These are phyloP conservation scores for Xylariaceae sp. DNA, from an alignment of 2,329 filamentous ascomycete species.

Conservation along the genomic window DNA sequence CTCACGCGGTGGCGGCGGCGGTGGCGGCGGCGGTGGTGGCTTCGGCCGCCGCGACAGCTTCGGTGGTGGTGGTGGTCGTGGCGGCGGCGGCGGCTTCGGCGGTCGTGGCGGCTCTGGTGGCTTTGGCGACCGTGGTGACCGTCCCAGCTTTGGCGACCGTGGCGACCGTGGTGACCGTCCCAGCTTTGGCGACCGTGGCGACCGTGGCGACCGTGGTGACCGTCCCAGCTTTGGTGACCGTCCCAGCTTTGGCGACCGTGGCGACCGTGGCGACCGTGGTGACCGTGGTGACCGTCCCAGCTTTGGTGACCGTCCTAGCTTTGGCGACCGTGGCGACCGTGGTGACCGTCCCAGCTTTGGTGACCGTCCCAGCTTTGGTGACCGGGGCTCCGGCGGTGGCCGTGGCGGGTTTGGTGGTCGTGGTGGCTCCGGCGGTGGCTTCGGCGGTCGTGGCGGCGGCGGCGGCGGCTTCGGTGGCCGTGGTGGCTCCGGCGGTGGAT, in stretches of 20 bases:
- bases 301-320: slow-evolving; percentile 3
- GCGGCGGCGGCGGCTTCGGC: slow-evolving; percentile 1
- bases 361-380: background rate
- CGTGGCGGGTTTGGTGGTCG: background rate
- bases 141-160: background rate
- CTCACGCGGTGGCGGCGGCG: slow-evolving; percentile 5
- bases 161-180: background rate
- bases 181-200: background rate
- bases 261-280: background rate
- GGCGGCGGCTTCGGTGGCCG: background rate
- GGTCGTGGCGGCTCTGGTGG: background rate
- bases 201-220: background rate
- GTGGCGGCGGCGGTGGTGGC: slow-evolving; percentile 1
- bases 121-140: background rate
- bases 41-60: background rate
- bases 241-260: too few species aligned
- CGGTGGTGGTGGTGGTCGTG: background rate
- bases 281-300: slow-evolving; percentile 1
- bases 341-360: background rate
- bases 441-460: slow-evolving; percentile 1
- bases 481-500: background rate
- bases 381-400: background rate
- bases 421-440: slow-evolving; percentile 1
- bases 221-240: background rate
- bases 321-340: background rate